Evolutionary conservation across 2,329 filamentous ascomycete species (phyloP).

Genomic region (Alternaria incomplexa): DNA sequence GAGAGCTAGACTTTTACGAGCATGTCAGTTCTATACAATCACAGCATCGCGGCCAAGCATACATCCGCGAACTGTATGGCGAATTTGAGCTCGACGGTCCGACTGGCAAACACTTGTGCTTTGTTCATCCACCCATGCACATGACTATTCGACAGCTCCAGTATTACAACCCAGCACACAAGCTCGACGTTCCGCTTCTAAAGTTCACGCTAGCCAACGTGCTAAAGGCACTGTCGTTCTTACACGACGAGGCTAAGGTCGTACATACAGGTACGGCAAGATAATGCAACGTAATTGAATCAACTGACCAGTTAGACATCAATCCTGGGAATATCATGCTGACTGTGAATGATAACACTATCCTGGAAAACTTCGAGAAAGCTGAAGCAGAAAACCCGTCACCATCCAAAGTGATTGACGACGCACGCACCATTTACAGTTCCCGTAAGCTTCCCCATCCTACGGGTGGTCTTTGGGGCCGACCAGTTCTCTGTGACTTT

Average conservation of each 20-base stretch:
- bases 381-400: constrained; percentile 48
- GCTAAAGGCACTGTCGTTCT: constrained; percentile 51
- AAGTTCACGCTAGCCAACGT: constrained; percentile 42
- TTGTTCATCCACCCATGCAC: constrained; percentile 36
- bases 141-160: constrained; percentile 37
- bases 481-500: constrained; percentile 49
- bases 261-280: constrained; percentile 53
- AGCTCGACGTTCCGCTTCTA: constrained; percentile 22
- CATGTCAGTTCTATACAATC: constrained; percentile 32
- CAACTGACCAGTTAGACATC: constrained; percentile 46
- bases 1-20: constrained; percentile 33
- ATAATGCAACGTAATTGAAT: constrained; percentile 13
- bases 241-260: constrained; percentile 55
- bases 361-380: constrained; percentile 47
- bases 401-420: constrained; percentile 46
- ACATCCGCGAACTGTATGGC: constrained; percentile 25
- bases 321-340: constrained; percentile 53
- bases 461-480: constrained; percentile 34
- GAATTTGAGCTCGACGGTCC: constrained; percentile 30
- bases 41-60: constrained; percentile 29
- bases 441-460: constrained; percentile 40
- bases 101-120: constrained; percentile 30
- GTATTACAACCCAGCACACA: constrained; percentile 24
- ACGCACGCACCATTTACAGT: constrained; percentile 26
- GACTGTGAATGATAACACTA: constrained; percentile 44